Evolutionary conservation across 1,284 basidiomycete species (phyloP), one percentile per base, ranked within the genome.

Genomic region (Microbotryum intermedium): DNA sequence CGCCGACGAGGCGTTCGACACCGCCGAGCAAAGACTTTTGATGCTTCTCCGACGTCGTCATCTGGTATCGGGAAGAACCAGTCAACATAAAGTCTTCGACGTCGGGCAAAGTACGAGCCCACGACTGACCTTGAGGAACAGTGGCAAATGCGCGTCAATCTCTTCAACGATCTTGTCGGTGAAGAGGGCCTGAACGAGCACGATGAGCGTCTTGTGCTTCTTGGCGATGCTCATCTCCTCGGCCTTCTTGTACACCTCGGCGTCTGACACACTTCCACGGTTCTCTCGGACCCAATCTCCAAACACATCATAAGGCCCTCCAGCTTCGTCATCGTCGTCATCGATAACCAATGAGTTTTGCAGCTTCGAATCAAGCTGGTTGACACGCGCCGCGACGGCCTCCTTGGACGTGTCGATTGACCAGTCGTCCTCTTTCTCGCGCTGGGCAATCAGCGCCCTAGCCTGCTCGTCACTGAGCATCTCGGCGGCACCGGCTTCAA

Each of bases 11-110:
- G 23, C 87, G 85, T 74, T 95, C 91, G 55, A 94, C 76, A 51
- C 92, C 91, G 47, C 91, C 94, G 8, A 97, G 81, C 46, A 97
- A 79, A 2, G 91, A 81, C 77, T 97, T 98, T 76, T 97, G 91
- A 73, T 95, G 90, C 76, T 93, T 97, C 79, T 97, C 94, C 2
- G 76, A 77, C 11, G 77, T 77, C 58, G 78, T 74, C 71, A 81
- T 76, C 78, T 77, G 64, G 47, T 16, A 13, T 48, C 21, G 47
- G 9, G 21, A 48, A 48, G 21, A 5, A 16, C n/a, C 11, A 28
- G 9, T 18, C 16, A 23, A 11, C 6, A n/a, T n/a, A 26, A 18
- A 11, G 21, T 23, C 23, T 23, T 18, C 25, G 25, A 16, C 21
- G 25, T 26, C 13, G 23, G 23, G 47, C 25, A 13, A 26, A 28